Evolutionary conservation across 345 rosid genomes (phyloP), one percentile per base, ranked within the genome.

Genomic region (Gossypium turneri): DNA sequence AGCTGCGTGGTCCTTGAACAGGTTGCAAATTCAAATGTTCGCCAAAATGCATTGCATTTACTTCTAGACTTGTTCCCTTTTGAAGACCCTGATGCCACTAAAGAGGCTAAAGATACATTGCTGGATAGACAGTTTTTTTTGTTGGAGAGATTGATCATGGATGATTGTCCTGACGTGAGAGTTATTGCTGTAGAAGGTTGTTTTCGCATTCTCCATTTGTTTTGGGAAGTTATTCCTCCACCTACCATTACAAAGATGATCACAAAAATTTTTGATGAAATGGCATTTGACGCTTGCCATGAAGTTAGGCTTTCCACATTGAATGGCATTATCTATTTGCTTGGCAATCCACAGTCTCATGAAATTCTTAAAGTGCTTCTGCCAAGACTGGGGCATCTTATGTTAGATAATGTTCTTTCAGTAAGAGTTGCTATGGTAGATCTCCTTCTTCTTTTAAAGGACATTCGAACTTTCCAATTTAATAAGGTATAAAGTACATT

Each of bases 21-120:
- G 98, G 99, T 89, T 12, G 93, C 98, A 27, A 94, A 94, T 85
- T 90, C 98, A 59, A 88, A 88, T 81, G 99, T 94, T 78, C 95
- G 99, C 66, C 90, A 86, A 50, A 93, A 94, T 80, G 90, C 99
- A 5, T 77, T 94, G 84, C 91, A 91, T 88, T 83, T 94, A 73
- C 92, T 94, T 81, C 77, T 94, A 78, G 98, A 94, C 63, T 73
- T 94, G 73, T 92, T 92, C 74, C 99, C 98, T 13, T 85, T 94
- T 78, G 98, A 94, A 82, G 93, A 94, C 84, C 99, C 99, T 25
- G 95, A 90, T 79, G 81, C 93, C 72, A 90, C 90, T 24, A 94
- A 93, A 81, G 99, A 93, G 83, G 93, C 73, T 34, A 93, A 94
- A 79, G 98, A 94, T 84, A 78, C 86, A 4, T 76, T 92, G 70